phyloP scores from a whole-genome alignment of 371 early-diverging fungal species.

The Phascolomyces articulosus region DNA sequence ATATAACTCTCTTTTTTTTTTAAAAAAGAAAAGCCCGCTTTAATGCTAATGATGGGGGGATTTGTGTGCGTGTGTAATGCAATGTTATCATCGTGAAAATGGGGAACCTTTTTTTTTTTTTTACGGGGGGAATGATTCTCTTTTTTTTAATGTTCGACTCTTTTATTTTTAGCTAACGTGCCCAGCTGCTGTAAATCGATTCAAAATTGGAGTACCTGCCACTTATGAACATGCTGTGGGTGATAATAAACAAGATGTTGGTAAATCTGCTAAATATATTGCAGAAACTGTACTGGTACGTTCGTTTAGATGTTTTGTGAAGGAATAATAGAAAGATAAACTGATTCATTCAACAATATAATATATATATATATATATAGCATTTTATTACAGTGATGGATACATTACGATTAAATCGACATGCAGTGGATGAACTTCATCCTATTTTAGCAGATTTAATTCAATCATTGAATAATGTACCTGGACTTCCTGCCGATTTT shows the following conservation, averaged over 20 bases:
- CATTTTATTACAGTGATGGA: constrained; percentile 95
- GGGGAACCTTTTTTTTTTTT: too few species aligned
- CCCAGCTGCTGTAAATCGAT: constrained; percentile 80
- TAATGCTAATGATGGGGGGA: background rate
- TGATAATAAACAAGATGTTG: constrained; percentile 50
- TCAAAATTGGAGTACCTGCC: constrained; percentile 88
- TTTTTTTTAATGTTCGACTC: too few species aligned
- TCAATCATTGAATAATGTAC: constrained; percentile 83
- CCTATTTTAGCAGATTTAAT: constrained; percentile 90
- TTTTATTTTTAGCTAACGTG: constrained; percentile 75
- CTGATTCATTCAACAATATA: background rate
- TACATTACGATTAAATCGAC: constrained; percentile 81
- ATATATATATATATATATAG: constrained; percentile 28
- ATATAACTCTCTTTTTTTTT: background rate
- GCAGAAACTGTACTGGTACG: constrained; percentile 86
- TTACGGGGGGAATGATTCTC: background rate
- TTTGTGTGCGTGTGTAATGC: too few species aligned
- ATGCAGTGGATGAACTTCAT: constrained; percentile 92
- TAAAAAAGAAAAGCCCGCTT: background rate
- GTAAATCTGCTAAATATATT: constrained; percentile 74
- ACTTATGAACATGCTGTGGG: constrained; percentile 85
- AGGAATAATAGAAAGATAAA: background rate
- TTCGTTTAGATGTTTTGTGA: too few species aligned
- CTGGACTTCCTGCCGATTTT: constrained; percentile 80
- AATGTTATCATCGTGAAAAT: too few species aligned